Conservation (phyloP, 768 basidiomycete genomes). For the Pulveroboletus sp. region DNA sequence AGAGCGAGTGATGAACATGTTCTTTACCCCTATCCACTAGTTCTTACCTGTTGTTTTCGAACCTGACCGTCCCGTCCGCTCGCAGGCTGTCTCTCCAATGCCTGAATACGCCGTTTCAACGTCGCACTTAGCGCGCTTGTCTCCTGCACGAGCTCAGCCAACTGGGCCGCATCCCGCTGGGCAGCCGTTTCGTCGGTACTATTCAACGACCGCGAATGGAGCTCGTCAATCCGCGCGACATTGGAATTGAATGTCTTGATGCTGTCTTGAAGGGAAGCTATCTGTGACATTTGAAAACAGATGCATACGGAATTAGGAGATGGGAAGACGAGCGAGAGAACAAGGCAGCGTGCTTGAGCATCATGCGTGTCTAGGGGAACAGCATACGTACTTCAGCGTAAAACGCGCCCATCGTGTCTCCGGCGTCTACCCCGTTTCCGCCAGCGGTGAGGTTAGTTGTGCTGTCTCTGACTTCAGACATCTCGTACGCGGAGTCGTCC, state of each 20-base stretch:
- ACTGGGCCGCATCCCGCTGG: constrained; percentile 53
- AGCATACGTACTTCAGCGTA: constrained; percentile 61
- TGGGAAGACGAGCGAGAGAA: background rate
- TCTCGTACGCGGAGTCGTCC: constrained; percentile 58
- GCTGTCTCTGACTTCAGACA: constrained; percentile 64
- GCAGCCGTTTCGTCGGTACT: constrained; percentile 67
- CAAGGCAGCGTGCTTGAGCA: background rate
- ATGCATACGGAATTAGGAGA: background rate
- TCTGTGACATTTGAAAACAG: constrained; percentile 37
- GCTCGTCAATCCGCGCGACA: constrained; percentile 60
- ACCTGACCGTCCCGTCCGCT: constrained; percentile 63
- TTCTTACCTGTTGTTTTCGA: constrained; percentile 67
- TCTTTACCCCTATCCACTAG: background rate
- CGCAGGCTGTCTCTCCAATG: constrained; percentile 62
- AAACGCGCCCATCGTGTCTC: constrained; percentile 62
- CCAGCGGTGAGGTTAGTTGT: constrained; percentile 43
- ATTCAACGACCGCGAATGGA: constrained; percentile 71
- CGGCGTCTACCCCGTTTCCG: constrained; percentile 35
- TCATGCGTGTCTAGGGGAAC: background rate
- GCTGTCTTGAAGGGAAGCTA: constrained; percentile 69
- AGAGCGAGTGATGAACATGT: constrained; percentile 14
- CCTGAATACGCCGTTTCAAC: constrained; percentile 70
- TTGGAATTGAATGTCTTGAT: constrained; percentile 66
- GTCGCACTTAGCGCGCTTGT: constrained; percentile 66
- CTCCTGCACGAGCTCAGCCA: constrained; percentile 66